These are phyloP conservation scores for Mortierella alpina DNA, from an alignment of 192 early-diverging fungal genomes.

Conservation along the genomic window DNA sequence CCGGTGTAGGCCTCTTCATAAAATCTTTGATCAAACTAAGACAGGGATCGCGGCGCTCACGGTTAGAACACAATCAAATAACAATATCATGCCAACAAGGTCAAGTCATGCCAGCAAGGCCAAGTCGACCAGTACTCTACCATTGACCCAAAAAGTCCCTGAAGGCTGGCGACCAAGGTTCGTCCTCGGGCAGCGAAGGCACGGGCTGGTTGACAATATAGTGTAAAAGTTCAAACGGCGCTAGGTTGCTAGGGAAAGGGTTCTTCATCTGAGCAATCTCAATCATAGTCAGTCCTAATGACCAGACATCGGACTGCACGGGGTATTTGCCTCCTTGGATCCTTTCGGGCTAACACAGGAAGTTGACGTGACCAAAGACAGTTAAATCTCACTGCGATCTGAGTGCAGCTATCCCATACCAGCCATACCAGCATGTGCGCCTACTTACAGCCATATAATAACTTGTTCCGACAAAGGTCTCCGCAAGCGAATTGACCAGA, in stretches of 20 bases:
- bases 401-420: neutral
- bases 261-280: constrained; percentile 93
- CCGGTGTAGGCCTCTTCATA: constrained; percentile 71
- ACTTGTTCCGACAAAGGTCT: constrained; percentile 96
- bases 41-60: neutral
- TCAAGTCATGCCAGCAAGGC: neutral
- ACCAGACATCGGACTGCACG: constrained; percentile 97
- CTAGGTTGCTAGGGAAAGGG: constrained; percentile 87
- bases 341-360: constrained; percentile 82
- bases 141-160: constrained; percentile 79
- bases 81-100: neutral
- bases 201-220: constrained; percentile 92
- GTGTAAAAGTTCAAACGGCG: constrained; percentile 93
- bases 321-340: constrained; percentile 92
- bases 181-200: constrained; percentile 77
- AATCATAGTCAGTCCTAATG: constrained; percentile 90
- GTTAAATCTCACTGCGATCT: neutral
- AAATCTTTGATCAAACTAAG: constrained; percentile 82
- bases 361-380: neutral
- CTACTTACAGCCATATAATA: constrained; percentile 92
- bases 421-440: neutral
- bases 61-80: too few relatives aligned
- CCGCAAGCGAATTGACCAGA: constrained; percentile 86
- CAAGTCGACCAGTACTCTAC: constrained; percentile 64
- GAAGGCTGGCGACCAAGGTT: constrained; percentile 67